These are phyloP conservation scores for Trichoderma gracile DNA, from an alignment of 2,329 filamentous ascomycete genomes.

Conservation along the genomic window DNA sequence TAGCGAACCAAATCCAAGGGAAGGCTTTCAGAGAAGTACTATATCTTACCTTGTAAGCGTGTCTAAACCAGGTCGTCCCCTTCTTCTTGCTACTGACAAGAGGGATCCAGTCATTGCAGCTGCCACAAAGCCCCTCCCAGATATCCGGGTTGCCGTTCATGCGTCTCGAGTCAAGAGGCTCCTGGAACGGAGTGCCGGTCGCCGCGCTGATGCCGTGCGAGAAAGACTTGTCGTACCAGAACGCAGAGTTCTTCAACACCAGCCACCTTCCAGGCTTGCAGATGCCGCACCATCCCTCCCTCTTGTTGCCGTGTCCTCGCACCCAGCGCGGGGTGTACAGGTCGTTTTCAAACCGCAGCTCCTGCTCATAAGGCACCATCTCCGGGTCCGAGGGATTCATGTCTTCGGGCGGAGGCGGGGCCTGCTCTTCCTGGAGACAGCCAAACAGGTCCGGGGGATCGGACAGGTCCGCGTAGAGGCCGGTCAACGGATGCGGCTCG, in stretches of 20 bases:
- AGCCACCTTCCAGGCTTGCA: constrained; percentile 86
- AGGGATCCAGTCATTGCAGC: constrained; percentile 78
- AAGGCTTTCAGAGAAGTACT: too few species aligned
- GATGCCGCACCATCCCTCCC: constrained; percentile 86
- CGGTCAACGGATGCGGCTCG: constrained; percentile 65
- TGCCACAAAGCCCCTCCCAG: constrained; percentile 77
- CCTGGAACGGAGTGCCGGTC: constrained; percentile 75
- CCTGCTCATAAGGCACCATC: constrained; percentile 75
- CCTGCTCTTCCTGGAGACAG: constrained; percentile 71
- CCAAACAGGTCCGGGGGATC: constrained; percentile 77
- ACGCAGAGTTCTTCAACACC: constrained; percentile 85
- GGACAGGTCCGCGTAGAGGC: constrained; percentile 71
- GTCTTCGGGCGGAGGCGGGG: constrained; percentile 73
- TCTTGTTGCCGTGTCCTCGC: constrained; percentile 81
- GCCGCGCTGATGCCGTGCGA: constrained; percentile 83
- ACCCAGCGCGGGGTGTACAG: constrained; percentile 84
- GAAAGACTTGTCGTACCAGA: constrained; percentile 92
- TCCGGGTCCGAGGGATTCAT: constrained; percentile 79
- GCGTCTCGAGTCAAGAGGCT: constrained; percentile 71
- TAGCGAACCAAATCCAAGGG: background rate
- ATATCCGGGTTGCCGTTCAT: constrained; percentile 81
- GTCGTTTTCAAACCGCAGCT: constrained; percentile 76
- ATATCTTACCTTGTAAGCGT: constrained; percentile 74
- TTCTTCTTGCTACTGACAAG: constrained; percentile 86
- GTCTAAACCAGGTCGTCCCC: constrained; percentile 88